A percentile compares a stretch with the other conserved stretches of the same genome.
Evolutionary conservation across 257 asterid species (phyloP).

Genomic region (Craterostigma plantagineum): DNA sequence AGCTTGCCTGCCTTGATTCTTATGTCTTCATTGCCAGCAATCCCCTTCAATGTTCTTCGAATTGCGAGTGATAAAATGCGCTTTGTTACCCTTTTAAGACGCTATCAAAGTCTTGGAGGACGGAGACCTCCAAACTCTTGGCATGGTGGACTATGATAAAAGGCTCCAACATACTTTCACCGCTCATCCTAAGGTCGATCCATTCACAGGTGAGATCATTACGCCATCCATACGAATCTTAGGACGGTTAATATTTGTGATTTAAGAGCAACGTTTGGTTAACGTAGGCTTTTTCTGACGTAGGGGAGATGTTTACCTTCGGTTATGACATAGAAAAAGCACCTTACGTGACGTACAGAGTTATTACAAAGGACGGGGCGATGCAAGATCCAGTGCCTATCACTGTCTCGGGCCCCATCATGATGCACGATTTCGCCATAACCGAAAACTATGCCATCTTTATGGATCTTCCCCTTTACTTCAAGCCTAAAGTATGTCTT

Average conservation of each 20-base stretch:
- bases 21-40: too few species aligned
- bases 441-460: constrained; percentile 88
- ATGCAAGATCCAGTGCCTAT: constrained; percentile 96
- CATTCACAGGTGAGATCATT: constrained; percentile 54
- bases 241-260: too few species aligned
- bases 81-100: constrained; percentile 23
- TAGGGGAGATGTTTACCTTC: constrained; percentile 96
- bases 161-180: constrained; percentile 73
- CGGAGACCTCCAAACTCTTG: constrained; percentile 89
- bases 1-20: constrained; percentile 16
- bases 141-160: constrained; percentile 89
- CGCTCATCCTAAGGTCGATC: constrained; percentile 98
- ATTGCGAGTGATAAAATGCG: neutral
- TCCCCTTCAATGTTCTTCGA: neutral
- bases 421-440: constrained; percentile 99
- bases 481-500: constrained; percentile 59
- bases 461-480: constrained; percentile 82
- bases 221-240: constrained; percentile 4
- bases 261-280: too few species aligned
- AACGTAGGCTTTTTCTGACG: constrained; percentile 10
- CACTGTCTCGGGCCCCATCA: constrained; percentile 58
- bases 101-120: constrained; percentile 81
- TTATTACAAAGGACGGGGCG: constrained; percentile 69
- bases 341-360: constrained; percentile 81
- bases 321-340: constrained; percentile 50